These are phyloP conservation scores for Trichophyton benhamiae DNA, from an alignment of 2,329 filamentous ascomycete genomes.

Conservation along the genomic window DNA sequence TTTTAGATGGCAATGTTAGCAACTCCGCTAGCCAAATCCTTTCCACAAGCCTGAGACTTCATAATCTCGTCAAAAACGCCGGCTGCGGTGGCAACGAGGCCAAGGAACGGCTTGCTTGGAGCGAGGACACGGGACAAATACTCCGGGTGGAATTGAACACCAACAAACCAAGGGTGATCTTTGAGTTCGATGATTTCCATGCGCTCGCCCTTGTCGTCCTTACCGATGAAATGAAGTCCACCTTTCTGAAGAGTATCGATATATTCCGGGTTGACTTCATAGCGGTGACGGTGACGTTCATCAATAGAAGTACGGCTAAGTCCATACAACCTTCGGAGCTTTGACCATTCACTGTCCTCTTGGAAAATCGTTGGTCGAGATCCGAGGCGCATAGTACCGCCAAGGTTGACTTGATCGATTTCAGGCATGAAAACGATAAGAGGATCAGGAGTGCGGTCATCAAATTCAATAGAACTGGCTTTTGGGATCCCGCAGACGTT, in stretches of 20 bases:
- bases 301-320: constrained; percentile 39
- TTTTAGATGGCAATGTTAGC: background rate
- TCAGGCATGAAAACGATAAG: constrained; percentile 92
- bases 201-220: constrained; percentile 63
- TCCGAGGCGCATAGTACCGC: constrained; percentile 79
- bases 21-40: background rate
- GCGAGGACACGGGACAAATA: constrained; percentile 64
- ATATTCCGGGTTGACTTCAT: constrained; percentile 76
- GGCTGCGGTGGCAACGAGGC: constrained; percentile 68
- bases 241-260: constrained; percentile 55
- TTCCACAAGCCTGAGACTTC: background rate
- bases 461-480: constrained; percentile 46
- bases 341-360: constrained; percentile 61
- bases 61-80: constrained; percentile 46
- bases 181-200: constrained; percentile 77
- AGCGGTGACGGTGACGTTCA: constrained; percentile 78
- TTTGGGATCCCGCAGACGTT: constrained; percentile 54
- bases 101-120: constrained; percentile 65
- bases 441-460: constrained; percentile 47
- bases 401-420: constrained; percentile 60
- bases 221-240: constrained; percentile 65
- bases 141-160: constrained; percentile 82
- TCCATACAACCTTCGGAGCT: constrained; percentile 63
- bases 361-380: constrained; percentile 65
- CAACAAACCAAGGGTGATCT: constrained; percentile 74